Conservation (phyloP, 2,329 filamentous ascomycete species). For the Botrytis galanthina region DNA sequence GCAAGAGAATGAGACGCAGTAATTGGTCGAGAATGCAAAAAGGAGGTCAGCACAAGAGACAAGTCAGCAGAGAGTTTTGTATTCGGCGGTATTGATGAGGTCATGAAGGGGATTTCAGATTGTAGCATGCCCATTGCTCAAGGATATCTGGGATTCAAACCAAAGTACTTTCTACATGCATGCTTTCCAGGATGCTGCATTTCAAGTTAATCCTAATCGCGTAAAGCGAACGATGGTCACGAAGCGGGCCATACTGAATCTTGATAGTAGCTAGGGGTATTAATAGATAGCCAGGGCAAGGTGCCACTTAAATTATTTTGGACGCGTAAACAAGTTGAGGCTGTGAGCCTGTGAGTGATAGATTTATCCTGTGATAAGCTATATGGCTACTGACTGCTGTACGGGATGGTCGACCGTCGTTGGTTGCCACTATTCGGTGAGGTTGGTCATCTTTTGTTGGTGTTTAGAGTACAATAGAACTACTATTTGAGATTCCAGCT, state of each 20-base stretch:
- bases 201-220: not conserved
- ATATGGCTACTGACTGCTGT: not conserved
- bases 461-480: not conserved
- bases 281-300: not conserved
- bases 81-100: slow-evolving; percentile 10
- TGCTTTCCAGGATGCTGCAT: not conserved
- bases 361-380: not conserved
- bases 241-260: not conserved
- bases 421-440: slow-evolving; percentile 3
- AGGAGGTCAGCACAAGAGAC: not conserved
- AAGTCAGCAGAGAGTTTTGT: not conserved
- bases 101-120: not conserved
- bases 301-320: slow-evolving; percentile 8
- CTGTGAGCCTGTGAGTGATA: not conserved
- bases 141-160: not conserved
- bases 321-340: slow-evolving; percentile 8
- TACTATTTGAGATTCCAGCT: not conserved
- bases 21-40: not conserved
- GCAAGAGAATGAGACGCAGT: not conserved
- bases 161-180: not conserved
- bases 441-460: not conserved
- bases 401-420: not conserved
- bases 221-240: not conserved
- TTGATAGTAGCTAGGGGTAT: slow-evolving; percentile 4
- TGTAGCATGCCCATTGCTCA: not conserved